Percentiles rank a stretch among this genome's conserved stretches.
Evolutionary conservation across 108 stramenopile genomes (phyloP).

Genomic region (Cylindrotheca closterium): DNA sequence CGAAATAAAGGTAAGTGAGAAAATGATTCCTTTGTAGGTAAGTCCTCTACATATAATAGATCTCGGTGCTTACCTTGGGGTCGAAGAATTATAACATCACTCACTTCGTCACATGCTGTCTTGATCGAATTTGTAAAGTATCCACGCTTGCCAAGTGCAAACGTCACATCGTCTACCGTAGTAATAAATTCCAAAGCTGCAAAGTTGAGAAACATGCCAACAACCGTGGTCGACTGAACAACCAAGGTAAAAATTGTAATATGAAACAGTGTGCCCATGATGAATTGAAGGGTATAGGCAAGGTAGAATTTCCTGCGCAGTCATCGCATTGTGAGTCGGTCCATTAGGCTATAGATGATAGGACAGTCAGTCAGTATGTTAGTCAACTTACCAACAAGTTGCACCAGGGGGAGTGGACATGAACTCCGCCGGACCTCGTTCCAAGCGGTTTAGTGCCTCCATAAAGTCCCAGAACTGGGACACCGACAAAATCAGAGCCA

Average conservation of each 20-base stretch:
- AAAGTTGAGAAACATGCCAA: constrained; percentile 18
- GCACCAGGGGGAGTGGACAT: too few relatives aligned
- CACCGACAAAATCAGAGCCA: too few relatives aligned
- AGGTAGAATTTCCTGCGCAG: constrained; percentile 3
- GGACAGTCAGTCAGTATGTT: too few relatives aligned
- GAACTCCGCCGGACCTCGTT: too few relatives aligned
- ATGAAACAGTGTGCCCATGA: background rate
- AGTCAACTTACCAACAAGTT: too few relatives aligned
- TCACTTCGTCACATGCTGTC: background rate
- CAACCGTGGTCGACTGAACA: constrained; percentile 2
- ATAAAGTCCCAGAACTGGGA: too few relatives aligned
- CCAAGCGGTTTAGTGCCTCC: too few relatives aligned
- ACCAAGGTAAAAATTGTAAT: constrained; percentile 7
- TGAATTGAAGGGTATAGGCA: background rate
- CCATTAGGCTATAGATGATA: too few relatives aligned
- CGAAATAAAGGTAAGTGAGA: background rate
- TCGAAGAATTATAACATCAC: too few relatives aligned
- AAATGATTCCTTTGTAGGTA: too few relatives aligned
- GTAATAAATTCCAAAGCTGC: constrained; percentile 12
- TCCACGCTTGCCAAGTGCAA: constrained; percentile 6
- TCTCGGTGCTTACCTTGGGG: background rate
- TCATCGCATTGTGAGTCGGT: too few relatives aligned
- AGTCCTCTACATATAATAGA: too few relatives aligned
- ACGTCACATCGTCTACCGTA: constrained; percentile 4
- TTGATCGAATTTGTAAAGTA: background rate